These are phyloP conservation scores for Paramecium bursaria DNA, from an alignment of 73 alveolate species.

Conservation along the genomic window DNA sequence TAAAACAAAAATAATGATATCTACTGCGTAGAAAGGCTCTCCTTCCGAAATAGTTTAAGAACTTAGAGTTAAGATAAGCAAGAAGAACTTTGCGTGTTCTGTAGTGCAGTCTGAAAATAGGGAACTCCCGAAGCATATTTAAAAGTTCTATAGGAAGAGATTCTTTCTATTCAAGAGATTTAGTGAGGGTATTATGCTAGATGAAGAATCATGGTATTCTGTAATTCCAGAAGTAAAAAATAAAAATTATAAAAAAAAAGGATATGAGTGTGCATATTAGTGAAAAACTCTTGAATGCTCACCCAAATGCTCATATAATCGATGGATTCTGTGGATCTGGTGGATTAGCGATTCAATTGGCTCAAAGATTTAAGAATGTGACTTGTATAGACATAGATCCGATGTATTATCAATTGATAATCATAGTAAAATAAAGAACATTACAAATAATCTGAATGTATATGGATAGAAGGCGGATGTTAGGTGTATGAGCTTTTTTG, in stretches of 20 bases:
- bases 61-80: conserved; percentile 21
- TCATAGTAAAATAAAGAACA: conserved; percentile 43
- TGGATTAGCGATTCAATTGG: conserved; percentile 42
- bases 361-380: conserved; percentile 22
- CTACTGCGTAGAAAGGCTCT: no score
- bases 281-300: not conserved
- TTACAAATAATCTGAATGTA: conserved; percentile 29
- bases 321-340: conserved; percentile 65
- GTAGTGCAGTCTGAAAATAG: not conserved
- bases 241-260: not conserved
- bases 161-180: conserved; percentile 49
- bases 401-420: not conserved
- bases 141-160: conserved; percentile 51
- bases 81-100: conserved; percentile 39
- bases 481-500: conserved; percentile 4
- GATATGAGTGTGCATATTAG: conserved; percentile 57
- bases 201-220: conserved; percentile 62
- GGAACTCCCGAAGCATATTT: conserved; percentile 41
- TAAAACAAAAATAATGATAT: no score
- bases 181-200: conserved; percentile 52
- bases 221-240: conserved; percentile 55
- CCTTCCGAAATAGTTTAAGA: no score
- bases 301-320: conserved; percentile 5
- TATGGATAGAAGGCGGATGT: conserved; percentile 27
- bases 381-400: conserved; percentile 59